These are phyloP conservation scores for Lenzites betulinus DNA, from an alignment of 768 basidiomycete species.

Conservation along the genomic window DNA sequence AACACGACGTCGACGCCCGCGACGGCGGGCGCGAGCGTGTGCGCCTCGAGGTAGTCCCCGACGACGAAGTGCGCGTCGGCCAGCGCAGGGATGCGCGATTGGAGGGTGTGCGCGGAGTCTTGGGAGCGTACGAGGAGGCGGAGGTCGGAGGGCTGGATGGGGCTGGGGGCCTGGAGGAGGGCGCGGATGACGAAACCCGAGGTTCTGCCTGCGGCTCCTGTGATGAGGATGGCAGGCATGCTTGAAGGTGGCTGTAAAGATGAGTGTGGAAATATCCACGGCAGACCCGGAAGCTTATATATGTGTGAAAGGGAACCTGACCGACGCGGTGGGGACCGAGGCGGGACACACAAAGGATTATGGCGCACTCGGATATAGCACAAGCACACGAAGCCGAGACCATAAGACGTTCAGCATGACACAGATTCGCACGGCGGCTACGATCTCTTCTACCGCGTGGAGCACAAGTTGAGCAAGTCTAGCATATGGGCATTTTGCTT, in stretches of 20 bases:
- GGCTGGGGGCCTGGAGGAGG: conserved; percentile 13
- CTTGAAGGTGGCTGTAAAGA: background rate
- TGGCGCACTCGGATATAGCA: too few relatives aligned
- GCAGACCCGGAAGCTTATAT: too few relatives aligned
- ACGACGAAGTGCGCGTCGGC: conserved; percentile 23
- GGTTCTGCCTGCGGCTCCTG: conserved; percentile 27
- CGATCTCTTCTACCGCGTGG: too few relatives aligned
- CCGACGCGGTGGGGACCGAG: too few relatives aligned
- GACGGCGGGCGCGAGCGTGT: conserved; percentile 27
- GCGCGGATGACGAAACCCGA: conserved; percentile 26
- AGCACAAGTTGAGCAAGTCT: background rate
- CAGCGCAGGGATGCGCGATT: conserved; percentile 19
- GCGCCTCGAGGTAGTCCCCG: conserved; percentile 29
- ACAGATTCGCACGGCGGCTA: too few relatives aligned
- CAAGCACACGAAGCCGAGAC: too few relatives aligned
- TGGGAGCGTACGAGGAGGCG: conserved; percentile 32
- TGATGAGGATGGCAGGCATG: conserved; percentile 26
- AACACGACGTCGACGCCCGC: conserved; percentile 31
- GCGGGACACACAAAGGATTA: too few relatives aligned
- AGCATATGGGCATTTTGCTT: background rate
- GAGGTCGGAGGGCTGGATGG: conserved; percentile 18
- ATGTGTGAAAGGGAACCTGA: too few relatives aligned
- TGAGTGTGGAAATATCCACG: too few relatives aligned
- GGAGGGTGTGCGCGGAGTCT: conserved; percentile 18
- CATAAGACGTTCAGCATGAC: too few relatives aligned